A percentile compares a stretch with the other conserved stretches of the same genome.
phyloP scores from a whole-genome alignment of 129 eudicot genomes.

The Gnaphalium uliginosum region DNA sequence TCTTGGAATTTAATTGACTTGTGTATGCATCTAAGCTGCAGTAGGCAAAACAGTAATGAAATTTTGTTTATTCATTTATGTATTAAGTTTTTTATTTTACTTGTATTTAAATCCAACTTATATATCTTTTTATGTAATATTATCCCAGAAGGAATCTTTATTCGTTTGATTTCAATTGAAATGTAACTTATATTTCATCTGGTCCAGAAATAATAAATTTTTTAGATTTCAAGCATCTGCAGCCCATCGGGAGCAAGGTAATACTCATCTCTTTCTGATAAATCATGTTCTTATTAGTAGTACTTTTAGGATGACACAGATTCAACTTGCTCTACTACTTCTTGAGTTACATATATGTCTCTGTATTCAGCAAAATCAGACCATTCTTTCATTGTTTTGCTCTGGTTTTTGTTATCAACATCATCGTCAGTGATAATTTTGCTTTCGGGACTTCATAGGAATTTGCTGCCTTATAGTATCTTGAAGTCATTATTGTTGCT shows the following conservation, averaged over 20 bases:
- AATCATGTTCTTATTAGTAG: not conserved
- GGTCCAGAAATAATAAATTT: not conserved
- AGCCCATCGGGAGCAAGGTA: conserved; percentile 15
- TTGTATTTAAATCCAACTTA: not conserved
- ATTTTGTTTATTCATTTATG: not conserved
- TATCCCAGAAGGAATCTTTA: not conserved
- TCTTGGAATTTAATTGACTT: not conserved
- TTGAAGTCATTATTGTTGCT: not conserved
- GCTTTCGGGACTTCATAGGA: not conserved
- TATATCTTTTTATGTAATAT: not conserved
- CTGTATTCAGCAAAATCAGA: not conserved
- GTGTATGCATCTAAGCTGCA: not conserved
- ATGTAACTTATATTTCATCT: not conserved
- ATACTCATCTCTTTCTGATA: not conserved
- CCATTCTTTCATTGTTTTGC: not conserved
- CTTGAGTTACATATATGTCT: not conserved
- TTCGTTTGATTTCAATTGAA: not conserved
- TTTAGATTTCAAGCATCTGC: conserved; percentile 5
- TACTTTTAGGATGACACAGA: not conserved
- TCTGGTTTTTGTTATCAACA: not conserved
- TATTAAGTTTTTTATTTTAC: not conserved
- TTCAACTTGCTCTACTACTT: not conserved
- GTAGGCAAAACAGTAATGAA: not conserved
- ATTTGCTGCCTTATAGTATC: not conserved
- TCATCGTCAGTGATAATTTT: not conserved